These are phyloP conservation scores for Kazachstania bromeliacearum DNA, from an alignment of 805 yeast genomes.

Conservation along the genomic window DNA sequence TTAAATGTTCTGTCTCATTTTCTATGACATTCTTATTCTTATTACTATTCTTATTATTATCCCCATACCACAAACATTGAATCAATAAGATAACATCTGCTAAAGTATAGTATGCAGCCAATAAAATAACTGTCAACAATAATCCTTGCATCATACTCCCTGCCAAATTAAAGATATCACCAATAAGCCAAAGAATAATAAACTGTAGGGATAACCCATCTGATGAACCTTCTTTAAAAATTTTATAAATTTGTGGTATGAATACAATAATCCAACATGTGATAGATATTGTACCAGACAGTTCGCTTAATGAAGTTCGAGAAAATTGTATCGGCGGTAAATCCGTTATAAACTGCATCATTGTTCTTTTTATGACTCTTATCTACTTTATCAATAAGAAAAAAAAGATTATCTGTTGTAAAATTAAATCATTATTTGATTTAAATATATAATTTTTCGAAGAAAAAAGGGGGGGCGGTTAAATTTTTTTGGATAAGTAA, in stretches of 20 bases:
- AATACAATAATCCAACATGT: conserved; percentile 99
- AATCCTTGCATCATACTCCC: conserved; percentile 88
- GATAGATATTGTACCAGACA: conserved; percentile 68
- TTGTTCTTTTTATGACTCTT: background rate
- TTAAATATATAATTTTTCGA: background rate
- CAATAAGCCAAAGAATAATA: conserved; percentile 83
- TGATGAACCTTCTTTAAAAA: conserved; percentile 71
- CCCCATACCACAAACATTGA: conserved; percentile 66
- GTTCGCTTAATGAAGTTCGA: conserved; percentile 66
- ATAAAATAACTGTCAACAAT: conserved; percentile 84
- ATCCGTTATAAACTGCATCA: background rate
- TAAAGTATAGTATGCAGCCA: conserved; percentile 85
- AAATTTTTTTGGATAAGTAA: too few species aligned
- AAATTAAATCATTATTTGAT: background rate
- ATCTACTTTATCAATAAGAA: background rate
- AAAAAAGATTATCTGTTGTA: background rate
- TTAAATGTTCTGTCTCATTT: background rate
- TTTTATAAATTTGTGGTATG: conserved; percentile 93
- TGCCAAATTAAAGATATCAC: conserved; percentile 85
- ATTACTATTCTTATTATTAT: background rate
- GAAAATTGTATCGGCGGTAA: conserved; percentile 45
- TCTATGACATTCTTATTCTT: background rate
- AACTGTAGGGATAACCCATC: conserved; percentile 85
- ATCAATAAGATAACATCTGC: conserved; percentile 79
- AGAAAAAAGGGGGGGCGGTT: too few species aligned